A percentile compares a stretch with the other conserved stretches of the same genome.
Evolutionary conservation across 1,139 yeast species (phyloP).

Genomic region (Keqinozyma sinolaborantium): DNA sequence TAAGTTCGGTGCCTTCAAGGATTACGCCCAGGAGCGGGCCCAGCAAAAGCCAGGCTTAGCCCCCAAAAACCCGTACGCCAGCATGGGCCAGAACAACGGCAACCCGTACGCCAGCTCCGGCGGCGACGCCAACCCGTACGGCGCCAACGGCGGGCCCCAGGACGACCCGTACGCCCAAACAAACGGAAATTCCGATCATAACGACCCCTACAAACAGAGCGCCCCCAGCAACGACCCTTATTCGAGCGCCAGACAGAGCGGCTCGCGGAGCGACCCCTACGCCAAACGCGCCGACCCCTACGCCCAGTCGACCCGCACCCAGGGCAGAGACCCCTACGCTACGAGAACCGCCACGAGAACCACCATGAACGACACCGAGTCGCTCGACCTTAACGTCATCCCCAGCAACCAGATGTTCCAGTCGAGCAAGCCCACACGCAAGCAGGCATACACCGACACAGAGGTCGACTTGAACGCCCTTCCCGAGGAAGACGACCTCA

Average conservation of each 20-base stretch:
- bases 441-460: constrained; percentile 16
- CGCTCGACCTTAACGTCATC: constrained; percentile 40
- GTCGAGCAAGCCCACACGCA: constrained; percentile 22
- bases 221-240: background rate
- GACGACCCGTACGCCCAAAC: constrained; percentile 2
- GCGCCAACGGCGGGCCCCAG: constrained; percentile 11
- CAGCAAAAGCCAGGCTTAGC: constrained; percentile 39
- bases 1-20: constrained; percentile 64
- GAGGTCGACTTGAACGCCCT: constrained; percentile 35
- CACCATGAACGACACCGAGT: constrained; percentile 23
- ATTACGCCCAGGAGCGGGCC: constrained; percentile 52
- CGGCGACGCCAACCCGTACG: constrained; percentile 5
- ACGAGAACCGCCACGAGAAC: background rate
- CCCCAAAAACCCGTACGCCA: constrained; percentile 46
- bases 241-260: background rate
- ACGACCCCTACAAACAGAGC: background rate
- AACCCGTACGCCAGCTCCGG: constrained; percentile 25
- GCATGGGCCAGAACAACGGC: constrained; percentile 18
- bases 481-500: constrained; percentile 40
- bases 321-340: background rate
- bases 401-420: constrained; percentile 34
- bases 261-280: constrained; percentile 5
- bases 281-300: constrained; percentile 1
- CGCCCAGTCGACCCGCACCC: constrained; percentile 3
- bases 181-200: background rate